A percentile compares a stretch with the other conserved stretches of the same genome.
Evolutionary conservation across 2,329 filamentous ascomycete species (phyloP).

Genomic region (Lizonia empirigonia): DNA sequence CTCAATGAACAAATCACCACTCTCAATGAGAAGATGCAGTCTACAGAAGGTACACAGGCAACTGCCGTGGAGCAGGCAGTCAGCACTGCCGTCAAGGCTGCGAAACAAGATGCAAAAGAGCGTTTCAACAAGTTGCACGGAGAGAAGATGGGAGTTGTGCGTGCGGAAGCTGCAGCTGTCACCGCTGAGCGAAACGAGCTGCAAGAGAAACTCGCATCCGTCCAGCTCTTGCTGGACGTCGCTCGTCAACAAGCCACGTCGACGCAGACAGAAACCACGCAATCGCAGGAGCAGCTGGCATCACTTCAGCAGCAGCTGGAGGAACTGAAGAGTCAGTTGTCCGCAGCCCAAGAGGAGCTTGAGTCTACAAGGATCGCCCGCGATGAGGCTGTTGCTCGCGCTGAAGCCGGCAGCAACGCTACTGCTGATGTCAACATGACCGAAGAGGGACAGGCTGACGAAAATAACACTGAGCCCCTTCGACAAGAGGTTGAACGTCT

Average conservation of each 20-base stretch:
- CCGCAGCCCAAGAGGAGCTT: slow-evolving; percentile 53
- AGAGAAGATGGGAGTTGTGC: slow-evolving; percentile 47
- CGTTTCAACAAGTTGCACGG: slow-evolving; percentile 57
- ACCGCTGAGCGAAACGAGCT: slow-evolving; percentile 69
- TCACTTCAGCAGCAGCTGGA: slow-evolving; percentile 51
- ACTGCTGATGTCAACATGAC: slow-evolving; percentile 35
- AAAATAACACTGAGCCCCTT: slow-evolving; percentile 31
- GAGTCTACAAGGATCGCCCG: slow-evolving; percentile 66
- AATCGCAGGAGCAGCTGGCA: slow-evolving; percentile 64
- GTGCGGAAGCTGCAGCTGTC: slow-evolving; percentile 54
- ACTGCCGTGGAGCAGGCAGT: slow-evolving; percentile 26
- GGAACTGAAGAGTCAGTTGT: slow-evolving; percentile 28
- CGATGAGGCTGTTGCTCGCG: slow-evolving; percentile 62
- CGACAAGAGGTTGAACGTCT: slow-evolving; percentile 43
- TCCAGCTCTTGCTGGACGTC: slow-evolving; percentile 65
- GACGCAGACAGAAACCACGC: slow-evolving; percentile 23
- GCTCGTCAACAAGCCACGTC: slow-evolving; percentile 48
- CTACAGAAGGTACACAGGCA: slow-evolving; percentile 35
- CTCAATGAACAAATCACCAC: slow-evolving; percentile 53
- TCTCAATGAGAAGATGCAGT: slow-evolving; percentile 55
- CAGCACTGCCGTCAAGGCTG: slow-evolving; percentile 50
- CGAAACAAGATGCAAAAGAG: slow-evolving; percentile 63
- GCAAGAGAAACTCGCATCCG: slow-evolving; percentile 26
- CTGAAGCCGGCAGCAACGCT: slow-evolving; percentile 51
- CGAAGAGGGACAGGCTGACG: slow-evolving; percentile 57